Evolutionary conservation across 73 alveolate species (phyloP).

Genomic region (Urostyla sp.): DNA sequence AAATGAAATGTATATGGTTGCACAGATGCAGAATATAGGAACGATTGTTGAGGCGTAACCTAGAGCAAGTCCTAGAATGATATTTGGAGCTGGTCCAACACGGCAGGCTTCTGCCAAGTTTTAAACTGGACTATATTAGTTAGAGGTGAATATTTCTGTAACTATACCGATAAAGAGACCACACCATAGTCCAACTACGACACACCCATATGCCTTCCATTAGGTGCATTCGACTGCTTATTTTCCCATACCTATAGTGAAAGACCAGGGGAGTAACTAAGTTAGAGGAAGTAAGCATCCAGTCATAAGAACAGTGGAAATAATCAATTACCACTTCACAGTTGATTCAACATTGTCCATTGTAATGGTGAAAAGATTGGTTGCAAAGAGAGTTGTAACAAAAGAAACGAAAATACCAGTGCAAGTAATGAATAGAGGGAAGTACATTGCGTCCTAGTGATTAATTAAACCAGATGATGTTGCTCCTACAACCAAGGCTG

Average conservation of each 20-base stretch:
- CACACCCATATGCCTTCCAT: constrained; percentile 68
- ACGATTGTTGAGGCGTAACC: constrained; percentile 80
- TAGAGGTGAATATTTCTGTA: constrained; percentile 71
- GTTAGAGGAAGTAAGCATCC: constrained; percentile 24
- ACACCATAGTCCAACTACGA: constrained; percentile 75
- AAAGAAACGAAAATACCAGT: constrained; percentile 78
- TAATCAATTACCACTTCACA: constrained; percentile 54
- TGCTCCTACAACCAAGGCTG: constrained; percentile 90
- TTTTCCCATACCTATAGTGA: not conserved
- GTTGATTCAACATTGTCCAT: constrained; percentile 64
- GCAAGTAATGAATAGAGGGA: constrained; percentile 82
- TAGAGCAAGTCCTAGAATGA: constrained; percentile 81
- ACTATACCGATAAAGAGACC: constrained; percentile 66
- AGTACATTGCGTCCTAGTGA: constrained; percentile 61
- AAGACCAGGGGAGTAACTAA: constrained; percentile 59
- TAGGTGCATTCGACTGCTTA: not conserved
- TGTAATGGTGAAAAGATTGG: constrained; percentile 24
- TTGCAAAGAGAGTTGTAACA: constrained; percentile 67
- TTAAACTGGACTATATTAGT: constrained; percentile 82
- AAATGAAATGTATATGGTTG: constrained; percentile 66
- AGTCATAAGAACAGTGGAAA: constrained; percentile 66
- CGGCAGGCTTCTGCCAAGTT: constrained; percentile 83
- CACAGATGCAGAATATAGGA: constrained; percentile 71
- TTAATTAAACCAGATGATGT: constrained; percentile 72
- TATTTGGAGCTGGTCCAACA: constrained; percentile 87